Conservation (phyloP, 208 protist genomes). For the Trypanosoma caninum region DNA sequence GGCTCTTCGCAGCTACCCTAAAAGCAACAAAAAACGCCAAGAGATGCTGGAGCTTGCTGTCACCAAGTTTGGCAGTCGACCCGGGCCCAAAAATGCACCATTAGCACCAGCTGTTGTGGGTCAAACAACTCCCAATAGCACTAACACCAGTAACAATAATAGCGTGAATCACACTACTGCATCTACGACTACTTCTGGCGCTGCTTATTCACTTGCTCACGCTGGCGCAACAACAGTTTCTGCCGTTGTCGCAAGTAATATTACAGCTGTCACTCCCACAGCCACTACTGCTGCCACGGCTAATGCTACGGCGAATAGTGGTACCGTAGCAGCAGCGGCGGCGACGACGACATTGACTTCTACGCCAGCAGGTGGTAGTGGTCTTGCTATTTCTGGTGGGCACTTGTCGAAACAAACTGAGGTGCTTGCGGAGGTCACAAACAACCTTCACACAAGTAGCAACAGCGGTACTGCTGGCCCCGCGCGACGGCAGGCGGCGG, state of each 20-base stretch:
- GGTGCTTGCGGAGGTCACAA: not conserved
- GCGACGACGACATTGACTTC: not conserved
- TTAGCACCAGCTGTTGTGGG: conserved; percentile 5
- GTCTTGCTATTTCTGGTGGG: not conserved
- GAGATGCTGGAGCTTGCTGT: conserved; percentile 83
- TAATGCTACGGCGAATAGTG: conserved; percentile 1
- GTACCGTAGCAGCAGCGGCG: not conserved
- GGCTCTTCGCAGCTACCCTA: conserved; percentile 63
- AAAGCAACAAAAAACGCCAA: conserved; percentile 72
- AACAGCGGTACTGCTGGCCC: not conserved
- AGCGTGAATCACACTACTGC: not conserved
- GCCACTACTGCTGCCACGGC: not conserved
- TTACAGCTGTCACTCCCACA: not conserved
- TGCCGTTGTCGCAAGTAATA: not conserved
- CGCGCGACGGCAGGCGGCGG: not conserved
- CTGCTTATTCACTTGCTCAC: conserved; percentile 1
- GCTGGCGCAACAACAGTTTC: not conserved
- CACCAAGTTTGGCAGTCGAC: conserved; percentile 68
- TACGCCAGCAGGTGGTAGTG: not conserved
- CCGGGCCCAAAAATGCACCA: conserved; percentile 33
- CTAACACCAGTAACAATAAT: not conserved
- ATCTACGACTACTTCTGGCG: not conserved
- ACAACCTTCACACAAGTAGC: conserved; percentile 1
- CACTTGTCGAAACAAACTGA: not conserved
- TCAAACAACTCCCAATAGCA: not conserved